A percentile compares a stretch with the other conserved stretches of the same genome.
Evolutionary conservation across 306 rosid species (phyloP).

Genomic region (Crotalaria pallida): DNA sequence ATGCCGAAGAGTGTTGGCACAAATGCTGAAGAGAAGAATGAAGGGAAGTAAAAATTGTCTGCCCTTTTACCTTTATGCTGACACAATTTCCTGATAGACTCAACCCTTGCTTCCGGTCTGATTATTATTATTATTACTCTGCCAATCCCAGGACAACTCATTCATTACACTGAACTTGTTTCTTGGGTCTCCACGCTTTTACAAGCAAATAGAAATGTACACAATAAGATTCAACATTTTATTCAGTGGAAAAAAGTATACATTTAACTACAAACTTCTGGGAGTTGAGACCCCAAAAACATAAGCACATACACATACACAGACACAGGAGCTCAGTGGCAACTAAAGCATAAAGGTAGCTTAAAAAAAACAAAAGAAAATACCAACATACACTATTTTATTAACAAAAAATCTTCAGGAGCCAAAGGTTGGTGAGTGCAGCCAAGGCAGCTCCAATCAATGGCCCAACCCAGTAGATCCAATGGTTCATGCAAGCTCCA

Average conservation of each 20-base stretch:
- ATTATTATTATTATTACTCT: conserved; percentile 71
- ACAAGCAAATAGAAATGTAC: conserved; percentile 31
- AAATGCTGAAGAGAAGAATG: conserved; percentile 68
- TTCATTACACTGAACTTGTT: conserved; percentile 67
- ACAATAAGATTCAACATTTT: conserved; percentile 32
- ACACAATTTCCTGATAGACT: conserved; percentile 50
- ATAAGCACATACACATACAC: conserved; percentile 5
- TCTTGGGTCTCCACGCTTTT: conserved; percentile 90
- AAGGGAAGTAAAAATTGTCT: conserved; percentile 85
- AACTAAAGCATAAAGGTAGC: neutral
- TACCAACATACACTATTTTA: neutral
- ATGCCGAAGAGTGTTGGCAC: neutral
- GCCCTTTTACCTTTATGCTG: conserved; percentile 68
- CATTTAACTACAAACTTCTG: conserved; percentile 5
- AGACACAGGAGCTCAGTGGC: neutral
- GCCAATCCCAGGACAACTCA: conserved; percentile 60
- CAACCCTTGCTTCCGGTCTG: conserved; percentile 72
- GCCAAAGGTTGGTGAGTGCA: conserved; percentile 89
- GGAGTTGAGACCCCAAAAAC: neutral
- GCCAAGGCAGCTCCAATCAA: conserved; percentile 82
- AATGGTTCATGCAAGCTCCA: conserved; percentile 95
- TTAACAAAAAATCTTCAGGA: conserved; percentile 75
- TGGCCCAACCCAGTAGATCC: conserved; percentile 97
- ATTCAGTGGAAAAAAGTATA: conserved; percentile 31
- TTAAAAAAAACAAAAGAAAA: neutral